Base-by-base conservation (phyloP, 2,329 filamentous ascomycete genomes). In the Hypocreales sp. region DNA sequence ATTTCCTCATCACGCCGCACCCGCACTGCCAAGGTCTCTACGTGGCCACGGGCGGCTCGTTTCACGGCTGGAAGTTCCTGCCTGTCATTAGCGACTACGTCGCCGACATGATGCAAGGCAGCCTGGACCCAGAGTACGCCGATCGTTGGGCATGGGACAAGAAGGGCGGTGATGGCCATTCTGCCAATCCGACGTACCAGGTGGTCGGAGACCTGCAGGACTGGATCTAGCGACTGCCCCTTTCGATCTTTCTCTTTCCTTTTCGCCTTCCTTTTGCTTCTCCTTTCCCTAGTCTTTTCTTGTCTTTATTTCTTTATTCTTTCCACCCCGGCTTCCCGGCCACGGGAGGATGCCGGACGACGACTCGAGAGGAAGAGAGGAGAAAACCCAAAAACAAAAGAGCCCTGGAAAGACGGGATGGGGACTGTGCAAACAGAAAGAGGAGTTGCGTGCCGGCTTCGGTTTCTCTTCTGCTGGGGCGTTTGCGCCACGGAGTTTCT, bases 21-120 rank as follows among this genome's bases (percentile, higher is more conserved):
- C 46, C 56, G 5, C 47, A 56, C 37, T 69, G 35, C 32, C 38
- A 42, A 21, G 67, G 67, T 32, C 46, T 78, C 10, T 74, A 64
- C 44, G 44, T 79, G 15, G 72, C 71, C 1, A 66, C 64, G 1
- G 71, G 67, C 9, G 72, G 72, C 2, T 74, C 68, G 9, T 72
- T 75, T 35, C 72, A 77, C 41, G 63, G 64, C 17, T 75, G 65
- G 61, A 76, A 77, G 44, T 74, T 77, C 40, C 50, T 77, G 15
- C 71, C 71, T 1, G 64, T 64, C 15, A 64, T 73, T 35, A 71
- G 72, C 4, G 61, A 65, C 31, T 76, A 76, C 44, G 54, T 71
- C 31, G 51, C 56, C 17, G 56, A 67, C 36, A 55, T 62, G 51
- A 43, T 63, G 40, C 42, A 57, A 27, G 56, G 52, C 29, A 45